phyloP scores from a whole-genome alignment of 148 eudicot genomes.

The Amaranthus cruentus region DNA sequence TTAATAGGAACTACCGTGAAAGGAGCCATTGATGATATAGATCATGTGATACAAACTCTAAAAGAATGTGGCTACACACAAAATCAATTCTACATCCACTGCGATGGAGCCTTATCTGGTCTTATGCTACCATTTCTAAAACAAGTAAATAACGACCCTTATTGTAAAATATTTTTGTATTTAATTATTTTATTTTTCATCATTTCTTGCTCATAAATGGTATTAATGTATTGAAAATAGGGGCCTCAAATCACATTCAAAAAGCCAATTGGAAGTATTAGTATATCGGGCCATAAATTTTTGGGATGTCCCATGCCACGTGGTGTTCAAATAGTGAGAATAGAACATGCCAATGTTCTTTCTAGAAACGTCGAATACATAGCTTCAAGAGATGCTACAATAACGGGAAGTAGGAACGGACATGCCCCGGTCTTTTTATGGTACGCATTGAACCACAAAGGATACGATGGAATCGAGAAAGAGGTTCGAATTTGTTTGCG shows the following conservation, averaged over 20 bases:
- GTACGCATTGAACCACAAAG: constrained; percentile 63
- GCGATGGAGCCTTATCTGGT: constrained; percentile 79
- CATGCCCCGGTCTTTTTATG: no score
- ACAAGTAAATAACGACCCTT: constrained; percentile 32
- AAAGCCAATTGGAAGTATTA: constrained; percentile 80
- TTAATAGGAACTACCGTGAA: constrained; percentile 69
- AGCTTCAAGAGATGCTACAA: constrained; percentile 65
- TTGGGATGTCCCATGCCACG: no score
- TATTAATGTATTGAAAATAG: constrained; percentile 25
- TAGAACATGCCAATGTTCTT: constrained; percentile 51
- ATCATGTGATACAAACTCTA: constrained; percentile 59
- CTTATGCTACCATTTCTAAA: constrained; percentile 75
- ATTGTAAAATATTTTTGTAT: background rate
- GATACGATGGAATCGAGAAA: constrained; percentile 61
- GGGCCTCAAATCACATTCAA: constrained; percentile 68
- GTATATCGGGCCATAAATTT: constrained; percentile 81
- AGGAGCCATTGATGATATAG: constrained; percentile 72
- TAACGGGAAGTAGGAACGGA: constrained; percentile 77
- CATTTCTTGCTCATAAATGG: no score
- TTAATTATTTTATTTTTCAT: no score
- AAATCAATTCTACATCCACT: constrained; percentile 66
- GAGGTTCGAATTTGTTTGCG: no score
- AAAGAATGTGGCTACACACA: constrained; percentile 58
- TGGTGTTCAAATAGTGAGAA: constrained; percentile 61
- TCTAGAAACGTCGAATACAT: constrained; percentile 61